Evolutionary conservation across 2,329 filamentous ascomycete genomes (phyloP).

Genomic region (Monosporascus cannonballus): DNA sequence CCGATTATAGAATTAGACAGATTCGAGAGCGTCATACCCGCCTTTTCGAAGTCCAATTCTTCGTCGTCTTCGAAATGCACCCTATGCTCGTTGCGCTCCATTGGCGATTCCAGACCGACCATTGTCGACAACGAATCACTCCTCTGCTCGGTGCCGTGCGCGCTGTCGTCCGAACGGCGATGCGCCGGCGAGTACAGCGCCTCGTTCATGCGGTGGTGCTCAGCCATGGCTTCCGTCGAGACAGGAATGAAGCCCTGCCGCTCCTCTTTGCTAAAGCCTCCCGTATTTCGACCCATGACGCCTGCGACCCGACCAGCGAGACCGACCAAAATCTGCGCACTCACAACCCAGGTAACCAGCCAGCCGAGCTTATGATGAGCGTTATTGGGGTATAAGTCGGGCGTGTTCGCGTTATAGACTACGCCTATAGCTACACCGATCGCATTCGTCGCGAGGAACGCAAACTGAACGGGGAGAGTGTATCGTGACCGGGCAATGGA

Average conservation of each 20-base stretch:
- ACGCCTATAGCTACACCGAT: constrained; percentile 59
- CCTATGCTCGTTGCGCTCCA: constrained; percentile 29
- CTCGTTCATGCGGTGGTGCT: constrained; percentile 40
- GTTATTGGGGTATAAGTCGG: constrained; percentile 81
- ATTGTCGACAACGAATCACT: constrained; percentile 59
- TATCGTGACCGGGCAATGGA: constrained; percentile 75
- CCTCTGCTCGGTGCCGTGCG: constrained; percentile 60
- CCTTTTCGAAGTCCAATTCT: constrained; percentile 31
- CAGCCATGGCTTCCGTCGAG: constrained; percentile 47
- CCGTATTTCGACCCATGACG: constrained; percentile 21
- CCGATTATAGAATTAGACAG: constrained; percentile 46
- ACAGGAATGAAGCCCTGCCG: constrained; percentile 57
- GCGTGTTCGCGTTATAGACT: constrained; percentile 74
- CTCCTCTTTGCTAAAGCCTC: constrained; percentile 32
- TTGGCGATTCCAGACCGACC: constrained; percentile 37
- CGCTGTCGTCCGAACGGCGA: constrained; percentile 65
- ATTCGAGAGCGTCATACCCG: constrained; percentile 39
- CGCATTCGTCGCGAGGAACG: constrained; percentile 58
- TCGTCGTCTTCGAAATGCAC: constrained; percentile 46
- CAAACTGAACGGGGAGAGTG: constrained; percentile 61
- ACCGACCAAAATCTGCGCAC: constrained; percentile 63
- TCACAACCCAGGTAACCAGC: constrained; percentile 68
- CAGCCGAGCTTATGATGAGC: constrained; percentile 87
- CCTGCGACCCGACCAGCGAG: constrained; percentile 57
- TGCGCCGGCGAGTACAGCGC: constrained; percentile 30